Conservation (phyloP, 768 basidiomycete species). For the Collybia nuda region DNA sequence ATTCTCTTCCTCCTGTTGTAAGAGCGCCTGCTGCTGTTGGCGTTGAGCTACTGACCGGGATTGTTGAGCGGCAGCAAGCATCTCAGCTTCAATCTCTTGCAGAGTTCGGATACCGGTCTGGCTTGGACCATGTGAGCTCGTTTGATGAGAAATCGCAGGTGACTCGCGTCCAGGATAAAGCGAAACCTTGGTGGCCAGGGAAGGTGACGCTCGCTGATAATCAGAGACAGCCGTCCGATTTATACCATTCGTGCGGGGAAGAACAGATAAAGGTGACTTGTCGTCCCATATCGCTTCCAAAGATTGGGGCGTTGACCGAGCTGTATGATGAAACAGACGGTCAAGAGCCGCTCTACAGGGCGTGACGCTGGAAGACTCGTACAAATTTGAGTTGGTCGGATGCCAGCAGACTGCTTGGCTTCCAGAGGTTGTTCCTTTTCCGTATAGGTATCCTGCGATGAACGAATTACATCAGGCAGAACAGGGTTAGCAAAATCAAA, state of each 20-base stretch:
- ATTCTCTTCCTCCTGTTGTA: constrained; percentile 41
- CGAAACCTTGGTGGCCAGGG: constrained; percentile 34
- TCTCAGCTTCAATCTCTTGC: constrained; percentile 84
- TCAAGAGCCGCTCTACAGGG: constrained; percentile 11
- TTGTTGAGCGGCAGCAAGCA: constrained; percentile 63
- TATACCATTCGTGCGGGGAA: constrained; percentile 54
- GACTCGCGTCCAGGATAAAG: constrained; percentile 27
- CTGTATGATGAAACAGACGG: constrained; percentile 20
- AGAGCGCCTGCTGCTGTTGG: constrained; percentile 37
- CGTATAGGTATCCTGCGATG: constrained; percentile 17
- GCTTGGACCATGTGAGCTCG: constrained; percentile 27
- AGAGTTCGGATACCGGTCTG: constrained; percentile 57
- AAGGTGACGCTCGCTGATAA: constrained; percentile 29
- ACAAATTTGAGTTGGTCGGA: constrained; percentile 23
- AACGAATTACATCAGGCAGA: constrained; percentile 29
- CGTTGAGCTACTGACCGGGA: constrained; percentile 20
- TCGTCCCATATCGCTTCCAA: constrained; percentile 83
- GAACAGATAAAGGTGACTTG: constrained; percentile 71
- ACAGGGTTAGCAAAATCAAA: constrained; percentile 76
- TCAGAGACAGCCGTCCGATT: constrained; percentile 38
- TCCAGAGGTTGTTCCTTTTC: constrained; percentile 20
- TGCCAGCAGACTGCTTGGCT: constrained; percentile 13
- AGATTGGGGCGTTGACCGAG: constrained; percentile 42
- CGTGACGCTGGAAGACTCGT: constrained; percentile 14
- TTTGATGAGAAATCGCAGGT: constrained; percentile 26